Percentiles rank a stretch among this genome's conserved stretches.
Conservation (phyloP, 345 rosid genomes). For the Moricandia moricandioides region DNA sequence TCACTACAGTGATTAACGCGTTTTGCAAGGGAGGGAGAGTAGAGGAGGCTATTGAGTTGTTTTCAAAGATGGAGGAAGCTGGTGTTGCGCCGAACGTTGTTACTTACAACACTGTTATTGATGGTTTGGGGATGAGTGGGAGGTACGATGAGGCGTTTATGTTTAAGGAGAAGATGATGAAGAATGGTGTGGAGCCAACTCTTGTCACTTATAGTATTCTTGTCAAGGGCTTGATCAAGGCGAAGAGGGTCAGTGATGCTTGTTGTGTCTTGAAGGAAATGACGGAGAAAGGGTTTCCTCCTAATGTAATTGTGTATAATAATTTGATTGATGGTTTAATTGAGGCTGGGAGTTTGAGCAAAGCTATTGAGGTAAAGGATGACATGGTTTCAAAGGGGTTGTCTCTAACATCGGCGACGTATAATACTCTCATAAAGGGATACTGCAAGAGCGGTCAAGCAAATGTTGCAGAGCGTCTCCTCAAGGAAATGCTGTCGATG, state of each 20-base stretch:
- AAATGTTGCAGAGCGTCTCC: constrained; percentile 50
- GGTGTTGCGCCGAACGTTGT: constrained; percentile 62
- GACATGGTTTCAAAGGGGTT: constrained; percentile 61
- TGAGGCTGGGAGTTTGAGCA: constrained; percentile 49
- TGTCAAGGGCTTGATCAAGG: constrained; percentile 61
- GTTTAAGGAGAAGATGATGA: constrained; percentile 59
- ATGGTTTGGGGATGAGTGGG: constrained; percentile 66
- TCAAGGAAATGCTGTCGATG: constrained; percentile 59
- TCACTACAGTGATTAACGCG: constrained; percentile 59
- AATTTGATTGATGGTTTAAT: constrained; percentile 64
- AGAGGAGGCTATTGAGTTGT: constrained; percentile 50
- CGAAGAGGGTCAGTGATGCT: constrained; percentile 61
- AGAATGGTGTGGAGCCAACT: constrained; percentile 49
- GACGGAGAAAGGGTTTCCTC: constrained; percentile 49
- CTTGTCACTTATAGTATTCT: constrained; percentile 63
- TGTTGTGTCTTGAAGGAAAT: constrained; percentile 56
- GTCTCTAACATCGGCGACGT: constrained; percentile 59
- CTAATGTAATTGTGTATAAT: constrained; percentile 66
- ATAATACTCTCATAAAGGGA: constrained; percentile 65
- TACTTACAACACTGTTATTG: constrained; percentile 66
- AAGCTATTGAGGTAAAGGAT: constrained; percentile 60
- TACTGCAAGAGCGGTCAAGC: constrained; percentile 50
- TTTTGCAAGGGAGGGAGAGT: constrained; percentile 59
- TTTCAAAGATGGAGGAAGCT: constrained; percentile 51
- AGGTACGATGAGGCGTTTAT: constrained; percentile 55